A percentile compares a stretch with the other conserved stretches of the same genome.
Evolutionary conservation across 345 rosid genomes (phyloP).

Genomic region (Balakata baccata): DNA sequence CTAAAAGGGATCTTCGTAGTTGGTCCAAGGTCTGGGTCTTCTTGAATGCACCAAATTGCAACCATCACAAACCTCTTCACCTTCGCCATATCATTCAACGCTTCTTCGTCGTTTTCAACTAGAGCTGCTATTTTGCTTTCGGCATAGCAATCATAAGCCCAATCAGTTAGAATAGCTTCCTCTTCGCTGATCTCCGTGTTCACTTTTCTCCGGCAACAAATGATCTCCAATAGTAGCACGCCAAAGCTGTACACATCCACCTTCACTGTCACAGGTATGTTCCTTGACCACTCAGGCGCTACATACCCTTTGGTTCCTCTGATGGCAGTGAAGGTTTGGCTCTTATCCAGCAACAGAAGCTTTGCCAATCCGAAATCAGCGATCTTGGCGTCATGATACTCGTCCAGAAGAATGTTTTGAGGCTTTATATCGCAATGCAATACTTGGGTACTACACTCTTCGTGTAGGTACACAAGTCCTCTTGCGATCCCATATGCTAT

Average conservation of each 20-base stretch:
- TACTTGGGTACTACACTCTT: slow-evolving; percentile 13
- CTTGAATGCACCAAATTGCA: too few species aligned
- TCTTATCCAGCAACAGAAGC: slow-evolving; percentile 8
- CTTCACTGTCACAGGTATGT: neutral
- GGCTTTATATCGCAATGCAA: slow-evolving; percentile 23
- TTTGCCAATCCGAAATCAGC: slow-evolving; percentile 26
- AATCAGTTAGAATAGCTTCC: too few species aligned
- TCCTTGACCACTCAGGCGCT: slow-evolving; percentile 21
- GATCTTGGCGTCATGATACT: neutral
- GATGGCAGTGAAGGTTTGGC: neutral
- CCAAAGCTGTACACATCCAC: slow-evolving; percentile 11
- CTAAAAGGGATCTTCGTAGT: too few species aligned
- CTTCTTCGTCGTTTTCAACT: too few species aligned
- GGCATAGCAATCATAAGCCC: too few species aligned
- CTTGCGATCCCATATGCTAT: slow-evolving; percentile 15
- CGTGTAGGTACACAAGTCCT: slow-evolving; percentile 20
- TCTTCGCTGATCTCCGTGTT: too few species aligned
- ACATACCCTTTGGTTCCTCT: slow-evolving; percentile 23
- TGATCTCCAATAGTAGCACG: too few species aligned
- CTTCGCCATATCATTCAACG: too few species aligned
- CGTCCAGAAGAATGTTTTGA: slow-evolving; percentile 21
- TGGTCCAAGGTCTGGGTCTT: too few species aligned
- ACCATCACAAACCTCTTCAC: too few species aligned
- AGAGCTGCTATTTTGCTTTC: too few species aligned
- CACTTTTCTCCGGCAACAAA: too few species aligned